phyloP scores from a whole-genome alignment of 148 eudicot species.

The Camellia japonica region DNA sequence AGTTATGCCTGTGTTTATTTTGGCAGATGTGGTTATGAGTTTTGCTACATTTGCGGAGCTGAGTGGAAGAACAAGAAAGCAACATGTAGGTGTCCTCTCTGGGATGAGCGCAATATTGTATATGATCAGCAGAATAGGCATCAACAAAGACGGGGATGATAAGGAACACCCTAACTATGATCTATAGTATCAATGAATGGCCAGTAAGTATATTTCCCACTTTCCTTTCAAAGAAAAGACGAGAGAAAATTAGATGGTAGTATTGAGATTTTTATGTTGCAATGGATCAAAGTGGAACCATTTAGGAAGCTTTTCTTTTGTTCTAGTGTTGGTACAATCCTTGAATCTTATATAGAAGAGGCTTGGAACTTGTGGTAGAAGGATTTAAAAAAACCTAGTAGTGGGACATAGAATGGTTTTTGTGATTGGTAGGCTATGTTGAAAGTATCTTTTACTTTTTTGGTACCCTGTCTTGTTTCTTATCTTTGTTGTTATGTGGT shows the following conservation, averaged over 20 bases:
- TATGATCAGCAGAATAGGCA: constrained; percentile 1
- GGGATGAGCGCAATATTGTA: constrained; percentile 35
- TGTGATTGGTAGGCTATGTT: neutral
- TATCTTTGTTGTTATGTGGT: neutral
- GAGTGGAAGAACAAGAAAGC: constrained; percentile 41
- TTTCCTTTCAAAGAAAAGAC: neutral
- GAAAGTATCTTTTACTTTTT: neutral
- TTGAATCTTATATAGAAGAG: too few species aligned
- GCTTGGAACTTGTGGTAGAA: neutral
- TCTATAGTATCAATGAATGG: neutral
- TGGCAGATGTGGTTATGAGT: constrained; percentile 38
- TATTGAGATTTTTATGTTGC: neutral
- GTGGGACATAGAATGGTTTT: neutral
- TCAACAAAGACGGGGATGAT: constrained; percentile 15
- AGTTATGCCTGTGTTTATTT: too few species aligned
- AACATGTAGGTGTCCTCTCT: constrained; percentile 40
- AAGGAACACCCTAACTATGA: neutral
- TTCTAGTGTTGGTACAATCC: too few species aligned
- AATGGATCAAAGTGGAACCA: too few species aligned
- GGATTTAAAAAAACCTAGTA: neutral
- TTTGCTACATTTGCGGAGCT: constrained; percentile 48
- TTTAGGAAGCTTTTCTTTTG: too few species aligned
- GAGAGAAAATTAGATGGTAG: neutral
- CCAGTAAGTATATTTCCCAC: neutral
- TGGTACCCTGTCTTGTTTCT: too few species aligned